These are phyloP conservation scores for Moniliella sp. DNA, from an alignment of 1,284 basidiomycete species.

Conservation along the genomic window DNA sequence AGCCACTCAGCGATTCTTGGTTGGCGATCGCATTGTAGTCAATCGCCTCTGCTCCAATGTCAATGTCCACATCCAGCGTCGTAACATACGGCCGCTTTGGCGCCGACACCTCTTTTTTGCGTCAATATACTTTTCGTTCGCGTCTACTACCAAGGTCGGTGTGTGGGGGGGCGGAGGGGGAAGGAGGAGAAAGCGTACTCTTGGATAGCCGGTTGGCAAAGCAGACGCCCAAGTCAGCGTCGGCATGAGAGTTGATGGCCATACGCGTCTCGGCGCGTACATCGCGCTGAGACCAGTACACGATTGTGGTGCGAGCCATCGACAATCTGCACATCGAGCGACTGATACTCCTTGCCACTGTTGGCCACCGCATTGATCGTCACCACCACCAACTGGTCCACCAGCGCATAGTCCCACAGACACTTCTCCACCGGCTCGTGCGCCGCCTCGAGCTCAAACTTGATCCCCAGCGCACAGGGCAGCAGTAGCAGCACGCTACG, in stretches of 20 bases:
- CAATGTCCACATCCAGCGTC: conserved; percentile 79
- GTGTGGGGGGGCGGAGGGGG: too few species aligned
- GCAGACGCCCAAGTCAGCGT: conserved; percentile 86
- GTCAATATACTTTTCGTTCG: too few species aligned
- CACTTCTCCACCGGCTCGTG: conserved; percentile 17
- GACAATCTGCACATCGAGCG: conserved; percentile 77
- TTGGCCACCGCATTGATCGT: conserved; percentile 67
- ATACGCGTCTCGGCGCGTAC: conserved; percentile 75
- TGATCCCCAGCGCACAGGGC: conserved; percentile 12
- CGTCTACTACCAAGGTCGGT: too few species aligned
- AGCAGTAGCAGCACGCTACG: conserved; percentile 2
- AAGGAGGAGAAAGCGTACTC: too few species aligned
- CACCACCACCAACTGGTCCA: conserved; percentile 42
- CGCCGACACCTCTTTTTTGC: too few species aligned
- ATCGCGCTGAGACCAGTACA: conserved; percentile 64
- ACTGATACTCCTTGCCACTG: too few species aligned
- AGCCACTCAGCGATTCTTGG: conserved; percentile 77
- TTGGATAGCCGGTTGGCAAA: conserved; percentile 57
- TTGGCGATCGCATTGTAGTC: conserved; percentile 99
- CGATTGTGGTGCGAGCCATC: conserved; percentile 71
- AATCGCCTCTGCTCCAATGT: conserved; percentile 94
- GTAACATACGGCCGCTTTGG: too few species aligned
- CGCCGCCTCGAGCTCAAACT: conserved; percentile 20
- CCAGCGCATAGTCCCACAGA: conserved; percentile 32
- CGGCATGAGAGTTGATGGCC: conserved; percentile 76